Conservation (phyloP, 2,329 filamentous ascomycete species). For the Alternaria arbusti region DNA sequence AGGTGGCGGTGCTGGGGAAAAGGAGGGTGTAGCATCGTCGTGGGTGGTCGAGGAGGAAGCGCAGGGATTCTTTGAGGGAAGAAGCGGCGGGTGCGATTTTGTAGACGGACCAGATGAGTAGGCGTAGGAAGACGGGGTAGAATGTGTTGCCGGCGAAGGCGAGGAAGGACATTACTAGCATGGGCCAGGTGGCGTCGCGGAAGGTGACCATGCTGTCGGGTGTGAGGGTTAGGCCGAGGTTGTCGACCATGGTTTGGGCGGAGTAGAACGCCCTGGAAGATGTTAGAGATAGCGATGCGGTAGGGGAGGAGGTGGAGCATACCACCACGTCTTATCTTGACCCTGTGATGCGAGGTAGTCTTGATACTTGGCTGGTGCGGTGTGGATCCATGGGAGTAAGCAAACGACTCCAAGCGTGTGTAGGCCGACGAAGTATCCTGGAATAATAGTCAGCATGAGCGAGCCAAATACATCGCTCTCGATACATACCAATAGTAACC, state of each 20-base stretch:
- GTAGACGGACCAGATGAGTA: conserved; percentile 85
- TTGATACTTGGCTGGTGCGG: conserved; percentile 49
- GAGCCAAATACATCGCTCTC: conserved; percentile 34
- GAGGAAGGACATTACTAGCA: conserved; percentile 81
- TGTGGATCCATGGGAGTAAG: conserved; percentile 78
- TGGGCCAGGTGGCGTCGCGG: conserved; percentile 73
- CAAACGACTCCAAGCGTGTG: conserved; percentile 76
- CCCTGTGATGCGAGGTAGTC: conserved; percentile 53
- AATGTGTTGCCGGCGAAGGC: conserved; percentile 95
- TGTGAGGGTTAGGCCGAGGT: conserved; percentile 89
- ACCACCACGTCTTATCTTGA: conserved; percentile 59
- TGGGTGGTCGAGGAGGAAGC: conserved; percentile 91
- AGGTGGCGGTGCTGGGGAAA: conserved; percentile 87
- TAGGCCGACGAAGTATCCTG: conserved; percentile 75
- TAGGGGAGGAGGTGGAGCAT: conserved; percentile 26
- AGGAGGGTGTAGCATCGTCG: conserved; percentile 94
- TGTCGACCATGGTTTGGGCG: conserved; percentile 85
- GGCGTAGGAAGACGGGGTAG: conserved; percentile 93
- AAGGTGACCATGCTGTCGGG: conserved; percentile 95
- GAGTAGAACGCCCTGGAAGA: conserved; percentile 86
- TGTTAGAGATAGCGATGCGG: conserved; percentile 63
- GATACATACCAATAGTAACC: conserved; percentile 73
- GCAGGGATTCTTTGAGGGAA: conserved; percentile 84
- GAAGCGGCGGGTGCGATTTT: conserved; percentile 68
- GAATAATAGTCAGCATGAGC: conserved; percentile 25